Base-by-base conservation (phyloP, 192 early-diverging fungal species). In the Diversispora epigaea region DNA sequence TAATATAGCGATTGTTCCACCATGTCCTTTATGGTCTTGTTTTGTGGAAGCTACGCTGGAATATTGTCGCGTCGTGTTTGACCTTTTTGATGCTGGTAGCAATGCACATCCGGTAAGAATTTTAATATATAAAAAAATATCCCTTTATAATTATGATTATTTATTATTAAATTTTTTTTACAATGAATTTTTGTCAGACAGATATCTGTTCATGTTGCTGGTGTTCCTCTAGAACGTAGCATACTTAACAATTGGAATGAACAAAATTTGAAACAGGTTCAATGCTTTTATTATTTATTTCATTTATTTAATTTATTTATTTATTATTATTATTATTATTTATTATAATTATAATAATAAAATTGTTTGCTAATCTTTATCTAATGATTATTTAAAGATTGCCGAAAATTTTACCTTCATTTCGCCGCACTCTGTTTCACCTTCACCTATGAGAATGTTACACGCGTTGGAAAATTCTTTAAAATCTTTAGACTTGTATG, bases 191-290 rank as follows among this genome's bases (percentile, higher is more conserved):
- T 25, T 43, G 9, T 21, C 17, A 40, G 21, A 46, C 44, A 77
- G 76, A 44, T 77, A 8, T 77, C 76, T n/a, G 71, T 77, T 64
- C 76, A 77, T 21, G 58, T 71, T 25, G 76, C 76, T 9, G 76
- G 76, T 4, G 44, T 41, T 55, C 55, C 68, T 14, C 39, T 45
- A 54, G 41, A 47, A 65, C 58, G 14, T 21, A 49, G 43, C 15
- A 22, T 64, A 14, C 68, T 77, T 15, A 77, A 73, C 45, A 64
- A 49, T 2, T 77, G 76, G 76, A n/a, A 77, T 45, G 56, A 58
- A 39, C 71, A 63, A 60, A 72, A 77, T 70, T 44, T 72, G 40
- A 72, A 54, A 19, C 54, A 54, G 60, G 68, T 62, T 19, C 22
- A 63, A 21, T 65, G 8, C 17, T 39, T 69, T 39, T 60, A 6